Base-by-base conservation (phyloP, 305 asterid genomes). In the Vinca major region DNA sequence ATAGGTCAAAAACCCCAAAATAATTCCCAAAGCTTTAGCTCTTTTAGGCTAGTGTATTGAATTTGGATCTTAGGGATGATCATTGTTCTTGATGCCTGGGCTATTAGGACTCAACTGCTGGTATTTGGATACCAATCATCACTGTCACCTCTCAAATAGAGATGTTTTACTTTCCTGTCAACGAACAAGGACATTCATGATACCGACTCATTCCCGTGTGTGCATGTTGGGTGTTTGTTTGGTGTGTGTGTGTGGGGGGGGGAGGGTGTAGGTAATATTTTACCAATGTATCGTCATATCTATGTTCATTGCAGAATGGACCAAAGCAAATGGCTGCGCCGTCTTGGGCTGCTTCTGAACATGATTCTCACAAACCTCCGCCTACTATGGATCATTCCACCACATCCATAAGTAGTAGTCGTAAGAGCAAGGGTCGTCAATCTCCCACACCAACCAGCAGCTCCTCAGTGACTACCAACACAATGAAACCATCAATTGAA, bases 291-390 rank as follows among this genome's bases (percentile, higher is more conserved):
- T 50, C 16, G 54, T 13, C 54, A 14, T 64, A 6, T 21, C 37
- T 2, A 36, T 75, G 33, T 62, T 63, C 55, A 49, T 48, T 82
- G 63, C 63, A 92, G 98, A 86, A 89, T 50, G 98, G 98, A 58
- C 92, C 95, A 47, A 89, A 86, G 75, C 89, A 70, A 78, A 82
- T 89, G 58, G 76, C 78, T 48, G 73, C 67, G 40, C 85, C 66
- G 36, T 50, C 82, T 69, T 67, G 7, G 51, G 53, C 79, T 41
- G 74, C 37, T 67, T 45, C 74, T 8, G 80, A 60, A 69, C 75
- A 72, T 14, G 70, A 76, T 54, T 21, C 67, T 51, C 41, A 45
- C 43, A 78, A 77, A 62, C 67, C 16, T 47, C 55, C 70, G 45
- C 82, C 85, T 17, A 62, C 37, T 55, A 36, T 45, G 13, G 73